Evolutionary conservation across 164 flowering plant species (phyloP), one percentile per base, ranked within the genome.

Genomic region (Macadamia tetraphylla): DNA sequence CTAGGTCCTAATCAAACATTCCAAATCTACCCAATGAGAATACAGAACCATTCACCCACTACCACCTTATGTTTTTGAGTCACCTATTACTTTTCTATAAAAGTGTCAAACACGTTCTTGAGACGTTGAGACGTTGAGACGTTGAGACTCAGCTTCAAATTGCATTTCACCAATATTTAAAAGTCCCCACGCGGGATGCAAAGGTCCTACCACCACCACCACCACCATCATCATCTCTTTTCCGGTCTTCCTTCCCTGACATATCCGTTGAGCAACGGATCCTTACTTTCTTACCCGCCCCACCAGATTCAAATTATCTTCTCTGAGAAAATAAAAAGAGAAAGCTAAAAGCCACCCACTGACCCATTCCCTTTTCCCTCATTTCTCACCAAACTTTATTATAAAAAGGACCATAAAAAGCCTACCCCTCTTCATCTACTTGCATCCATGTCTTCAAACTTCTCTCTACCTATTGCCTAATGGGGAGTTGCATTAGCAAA

Each of bases 401-500:
- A 12, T 44, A 35, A 32, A 35, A 23, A 51, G 13, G 9, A 14
- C 14, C 40, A 35, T 46, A 43, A 29, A 17, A 3, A 31, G 6
- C 66, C 49, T 52, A 18, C 49, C 18, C 42, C 32, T 62, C 29
- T 40, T 32, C 14, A 14, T 17, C 9, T 3, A n/a, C 4, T 29
- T 69, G 42, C 35, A 59, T 23, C 7, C 17, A 60, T 55, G 29
- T n/a, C 60, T 23, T 31, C 29, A 58, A 4, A 17, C 61, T 69
- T 42, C 1, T 49, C 32, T 2, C 61, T 13, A 62, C 42, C n/a
- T 17, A n/a, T 72, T 10, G 53, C 23, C 17, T 55, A 75, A 88
- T 88, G 94, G 94, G 94, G 17, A 81, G 77, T 72, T 88, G 91
- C 80, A 75, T 88, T 71, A 85, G 91, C 85, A 88, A 76, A 79